Percentiles rank a stretch among this genome's conserved stretches.
Conservation (phyloP, 2,329 filamentous ascomycete genomes). For the Colletotrichum australisinense region DNA sequence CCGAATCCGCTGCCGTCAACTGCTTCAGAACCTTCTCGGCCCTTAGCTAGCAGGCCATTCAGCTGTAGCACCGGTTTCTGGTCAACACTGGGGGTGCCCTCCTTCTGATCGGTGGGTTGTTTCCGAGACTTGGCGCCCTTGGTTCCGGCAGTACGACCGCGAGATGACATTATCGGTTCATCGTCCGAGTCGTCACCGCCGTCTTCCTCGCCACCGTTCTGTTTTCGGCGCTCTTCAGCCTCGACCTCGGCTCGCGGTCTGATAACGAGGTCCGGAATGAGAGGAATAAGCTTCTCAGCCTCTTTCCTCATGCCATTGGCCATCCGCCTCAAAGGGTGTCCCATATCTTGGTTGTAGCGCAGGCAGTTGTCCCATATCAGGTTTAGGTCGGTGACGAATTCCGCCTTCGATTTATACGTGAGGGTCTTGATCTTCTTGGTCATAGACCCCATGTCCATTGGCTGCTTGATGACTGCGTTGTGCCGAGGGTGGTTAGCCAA, state of each 20-base stretch:
- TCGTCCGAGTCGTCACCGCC: constrained; percentile 93
- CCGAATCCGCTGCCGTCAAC: constrained; percentile 86
- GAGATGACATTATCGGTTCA: constrained; percentile 97
- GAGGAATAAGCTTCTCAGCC: constrained; percentile 93
- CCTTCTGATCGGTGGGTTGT: constrained; percentile 77
- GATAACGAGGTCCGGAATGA: constrained; percentile 94
- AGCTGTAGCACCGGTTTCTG: constrained; percentile 79
- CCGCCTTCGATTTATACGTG: constrained; percentile 87
- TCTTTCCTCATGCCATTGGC: constrained; percentile 97
- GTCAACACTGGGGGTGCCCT: constrained; percentile 82
- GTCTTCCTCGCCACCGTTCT: constrained; percentile 86
- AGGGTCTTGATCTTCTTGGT: constrained; percentile 93
- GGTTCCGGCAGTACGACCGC: constrained; percentile 87
- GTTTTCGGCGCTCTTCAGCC: constrained; percentile 84
- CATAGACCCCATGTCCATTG: constrained; percentile 98
- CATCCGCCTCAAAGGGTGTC: constrained; percentile 89
- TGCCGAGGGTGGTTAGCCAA: constrained; percentile 39
- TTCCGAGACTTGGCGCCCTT: constrained; percentile 83
- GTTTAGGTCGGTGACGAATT: constrained; percentile 93
- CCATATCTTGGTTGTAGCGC: constrained; percentile 92
- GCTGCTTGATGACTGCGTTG: constrained; percentile 85
- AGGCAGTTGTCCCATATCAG: constrained; percentile 98
- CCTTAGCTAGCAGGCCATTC: constrained; percentile 70
- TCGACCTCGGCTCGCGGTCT: constrained; percentile 94
- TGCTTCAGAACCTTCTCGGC: constrained; percentile 79